Evolutionary conservation across 2,329 filamentous ascomycete genomes (phyloP).

Genomic region (Colletotrichum shisoi): DNA sequence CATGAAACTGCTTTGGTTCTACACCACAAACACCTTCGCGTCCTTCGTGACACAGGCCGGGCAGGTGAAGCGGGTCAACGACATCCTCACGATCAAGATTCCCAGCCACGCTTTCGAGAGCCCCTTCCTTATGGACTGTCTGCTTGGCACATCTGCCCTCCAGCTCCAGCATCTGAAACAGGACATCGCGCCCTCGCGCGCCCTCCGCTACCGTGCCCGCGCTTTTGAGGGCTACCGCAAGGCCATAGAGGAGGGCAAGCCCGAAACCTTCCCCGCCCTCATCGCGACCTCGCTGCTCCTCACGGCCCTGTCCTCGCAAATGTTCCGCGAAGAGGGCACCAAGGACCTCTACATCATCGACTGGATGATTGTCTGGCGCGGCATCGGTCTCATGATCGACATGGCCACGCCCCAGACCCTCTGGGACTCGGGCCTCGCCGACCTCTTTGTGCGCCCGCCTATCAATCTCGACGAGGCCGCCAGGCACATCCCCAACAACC

Average conservation of each 20-base stretch:
- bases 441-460: slow-evolving; percentile 59
- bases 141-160: slow-evolving; percentile 61
- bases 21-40: slow-evolving; percentile 56
- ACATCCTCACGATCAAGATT: slow-evolving; percentile 57
- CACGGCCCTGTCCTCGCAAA: slow-evolving; percentile 59
- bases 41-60: slow-evolving; percentile 56
- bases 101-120: slow-evolving; percentile 60
- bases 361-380: slow-evolving; percentile 65
- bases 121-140: slow-evolving; percentile 63
- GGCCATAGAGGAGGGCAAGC: slow-evolving; percentile 58
- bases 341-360: slow-evolving; percentile 61
- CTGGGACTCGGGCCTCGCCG: slow-evolving; percentile 54
- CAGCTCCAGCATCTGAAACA: slow-evolving; percentile 57
- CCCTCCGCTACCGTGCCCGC: slow-evolving; percentile 56
- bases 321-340: slow-evolving; percentile 58
- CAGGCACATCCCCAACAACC: slow-evolving; percentile 55
- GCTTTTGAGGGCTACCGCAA: slow-evolving; percentile 61
- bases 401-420: slow-evolving; percentile 47
- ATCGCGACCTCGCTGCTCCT: slow-evolving; percentile 61
- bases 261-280: slow-evolving; percentile 59
- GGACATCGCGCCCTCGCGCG: slow-evolving; percentile 51
- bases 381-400: slow-evolving; percentile 60
- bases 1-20: slow-evolving; percentile 66
- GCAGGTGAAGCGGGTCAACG: slow-evolving; percentile 49
- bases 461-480: slow-evolving; percentile 56